Percentiles rank a stretch among this genome's conserved stretches.
These are phyloP conservation scores for Colletotrichum sp. DNA, from an alignment of 2,329 filamentous ascomycete species.

Conservation along the genomic window DNA sequence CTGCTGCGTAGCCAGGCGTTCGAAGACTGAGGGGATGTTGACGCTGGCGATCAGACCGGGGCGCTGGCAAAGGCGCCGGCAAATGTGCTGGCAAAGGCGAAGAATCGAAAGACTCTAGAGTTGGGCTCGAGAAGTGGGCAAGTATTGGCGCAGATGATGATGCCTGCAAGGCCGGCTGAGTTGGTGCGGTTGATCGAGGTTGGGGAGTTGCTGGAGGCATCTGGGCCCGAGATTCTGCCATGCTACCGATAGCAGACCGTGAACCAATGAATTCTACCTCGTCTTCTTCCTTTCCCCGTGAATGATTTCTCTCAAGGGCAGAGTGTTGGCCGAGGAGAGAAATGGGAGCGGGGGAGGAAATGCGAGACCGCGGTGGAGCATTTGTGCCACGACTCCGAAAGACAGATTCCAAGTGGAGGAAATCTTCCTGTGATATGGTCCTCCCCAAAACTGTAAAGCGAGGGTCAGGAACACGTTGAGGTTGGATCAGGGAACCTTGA, in stretches of 20 bases:
- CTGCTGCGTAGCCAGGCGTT: background rate
- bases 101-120: background rate
- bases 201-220: background rate
- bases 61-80: background rate
- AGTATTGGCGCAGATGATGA: background rate
- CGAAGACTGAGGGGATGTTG: background rate
- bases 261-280: background rate
- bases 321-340: background rate
- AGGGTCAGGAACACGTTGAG: background rate
- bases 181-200: background rate
- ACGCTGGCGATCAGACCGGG: background rate
- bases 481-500: background rate
- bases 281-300: background rate
- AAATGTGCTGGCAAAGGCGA: background rate
- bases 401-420: background rate
- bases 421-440: background rate
- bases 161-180: background rate
- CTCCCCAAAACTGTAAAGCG: background rate
- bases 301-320: background rate
- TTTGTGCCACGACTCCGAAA: background rate
- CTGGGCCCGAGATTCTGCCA: background rate
- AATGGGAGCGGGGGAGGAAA: background rate
- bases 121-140: background rate
- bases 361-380: background rate
- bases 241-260: background rate